Evolutionary conservation across 2,329 filamentous ascomycete species (phyloP), one percentile per base, ranked within the genome.

Genomic region (Ceratocystis eucalypticola): DNA sequence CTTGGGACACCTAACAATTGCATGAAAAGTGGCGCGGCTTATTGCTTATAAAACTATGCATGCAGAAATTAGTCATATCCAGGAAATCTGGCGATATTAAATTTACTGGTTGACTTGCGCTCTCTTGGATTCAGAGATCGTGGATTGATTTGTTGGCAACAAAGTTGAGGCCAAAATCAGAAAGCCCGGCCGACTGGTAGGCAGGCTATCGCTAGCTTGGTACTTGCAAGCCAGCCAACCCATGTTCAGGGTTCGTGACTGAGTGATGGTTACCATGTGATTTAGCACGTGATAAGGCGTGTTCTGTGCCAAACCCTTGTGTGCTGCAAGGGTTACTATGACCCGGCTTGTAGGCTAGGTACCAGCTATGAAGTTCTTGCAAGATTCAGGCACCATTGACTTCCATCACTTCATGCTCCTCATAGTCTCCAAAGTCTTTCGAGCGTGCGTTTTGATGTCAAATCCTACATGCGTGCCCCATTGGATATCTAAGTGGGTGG

Each of bases 21-120:
- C 50, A 45, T 45, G 61, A 63, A 63, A 20, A n/a, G 61, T 45
- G 33, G 30, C 46, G 41, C 41, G 44, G 44, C 17, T 63, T 45
- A 28, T 30, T 37, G 4, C 12, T 50, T 37, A 59, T 59, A n/a
- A 20, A 30, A 12, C 25, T 30, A 37, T 53, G 55, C 33, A 37
- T 59, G 55, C 15, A 37, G 15, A 59, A 20, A n/a, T 37, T 8
- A 37, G 28, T 28, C 28, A 30, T 30, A 22, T 59, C n/a, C 30
- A 37, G n/a, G 6, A 28, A 59, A 37, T 15, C 15, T 6, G 48
- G 22, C 48, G 48, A 12, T 53, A 28, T 37, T 59, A n/a, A n/a
- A 30, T 37, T 59, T 37, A 7, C 20, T 59, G 17, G 25, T 59
- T 20, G 25, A 25, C 55, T 37, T 59, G 12, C 53, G 15, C 15